Conservation (phyloP, 305 asterid species). For the Caryopteris hybrid region DNA sequence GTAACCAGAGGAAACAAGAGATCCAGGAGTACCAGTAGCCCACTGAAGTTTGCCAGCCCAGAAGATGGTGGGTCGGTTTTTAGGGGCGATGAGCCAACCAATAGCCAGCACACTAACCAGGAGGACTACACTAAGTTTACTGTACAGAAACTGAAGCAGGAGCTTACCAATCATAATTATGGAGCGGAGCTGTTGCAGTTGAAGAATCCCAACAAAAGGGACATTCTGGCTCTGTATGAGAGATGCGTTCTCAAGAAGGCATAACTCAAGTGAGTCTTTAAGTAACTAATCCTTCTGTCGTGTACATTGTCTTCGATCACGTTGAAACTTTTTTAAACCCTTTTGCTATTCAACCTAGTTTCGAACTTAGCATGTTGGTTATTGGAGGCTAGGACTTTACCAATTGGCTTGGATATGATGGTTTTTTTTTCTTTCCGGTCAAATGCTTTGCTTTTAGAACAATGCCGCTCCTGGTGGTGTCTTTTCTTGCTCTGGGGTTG, state of each 20-base stretch:
- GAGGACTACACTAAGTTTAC: constrained; percentile 75
- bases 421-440: background rate
- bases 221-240: constrained; percentile 71
- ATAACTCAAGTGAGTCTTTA: constrained; percentile 9
- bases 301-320: constrained; percentile 17
- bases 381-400: background rate
- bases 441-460: background rate
- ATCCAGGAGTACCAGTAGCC: constrained; percentile 72
- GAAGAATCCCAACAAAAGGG: constrained; percentile 66
- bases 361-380: background rate
- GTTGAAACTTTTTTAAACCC: background rate
- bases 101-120: constrained; percentile 48
- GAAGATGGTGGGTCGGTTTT: constrained; percentile 87
- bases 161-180: constrained; percentile 60
- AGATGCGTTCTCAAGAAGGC: constrained; percentile 50
- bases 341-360: background rate
- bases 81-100: constrained; percentile 51
- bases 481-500: constrained; percentile 3
- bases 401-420: background rate
- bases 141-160: constrained; percentile 62
- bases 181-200: constrained; percentile 71
- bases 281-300: background rate
- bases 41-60: constrained; percentile 45
- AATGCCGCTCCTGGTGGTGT: constrained; percentile 2
- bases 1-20: constrained; percentile 57